Evolutionary conservation across 306 rosid species (phyloP).

Genomic region (Inga oerstediana): DNA sequence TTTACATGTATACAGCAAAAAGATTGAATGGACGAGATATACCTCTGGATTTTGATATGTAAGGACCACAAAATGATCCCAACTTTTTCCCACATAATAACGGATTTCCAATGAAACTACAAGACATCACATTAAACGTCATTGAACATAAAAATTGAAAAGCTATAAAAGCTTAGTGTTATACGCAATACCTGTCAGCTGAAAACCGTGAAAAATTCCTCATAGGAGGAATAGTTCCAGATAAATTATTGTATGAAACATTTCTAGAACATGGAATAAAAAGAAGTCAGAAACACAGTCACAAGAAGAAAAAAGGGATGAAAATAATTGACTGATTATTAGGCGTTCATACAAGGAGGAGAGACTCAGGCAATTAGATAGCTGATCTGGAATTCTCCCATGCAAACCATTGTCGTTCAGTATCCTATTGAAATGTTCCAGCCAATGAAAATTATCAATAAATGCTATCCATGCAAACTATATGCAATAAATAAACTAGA

Average conservation of each 20-base stretch:
- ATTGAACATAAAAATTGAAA: not conserved
- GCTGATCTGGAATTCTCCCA: constrained; percentile 62
- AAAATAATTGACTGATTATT: not conserved
- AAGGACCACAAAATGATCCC: constrained; percentile 73
- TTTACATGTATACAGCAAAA: not conserved
- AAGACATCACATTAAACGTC: not conserved
- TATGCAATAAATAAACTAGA: not conserved
- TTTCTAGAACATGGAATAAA: constrained; percentile 48
- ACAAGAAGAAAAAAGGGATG: not conserved
- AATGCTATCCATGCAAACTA: not conserved
- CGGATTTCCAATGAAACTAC: constrained; percentile 81
- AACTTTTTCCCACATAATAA: constrained; percentile 79
- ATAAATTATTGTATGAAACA: constrained; percentile 79
- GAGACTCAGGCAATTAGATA: constrained; percentile 65
- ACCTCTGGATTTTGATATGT: constrained; percentile 62
- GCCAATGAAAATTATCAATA: not conserved
- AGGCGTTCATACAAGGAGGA: constrained; percentile 43
- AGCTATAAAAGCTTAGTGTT: not conserved
- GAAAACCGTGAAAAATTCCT: constrained; percentile 72
- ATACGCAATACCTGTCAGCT: constrained; percentile 58
- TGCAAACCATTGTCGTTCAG: constrained; percentile 52
- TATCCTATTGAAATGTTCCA: constrained; percentile 35
- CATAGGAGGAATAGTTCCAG: constrained; percentile 68
- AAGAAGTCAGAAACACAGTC: not conserved
- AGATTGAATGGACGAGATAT: not conserved